A percentile compares a stretch with the other conserved stretches of the same genome.
Evolutionary conservation across 2,329 filamentous ascomycete genomes (phyloP).

Genomic region (Phialocephala subalpina): DNA sequence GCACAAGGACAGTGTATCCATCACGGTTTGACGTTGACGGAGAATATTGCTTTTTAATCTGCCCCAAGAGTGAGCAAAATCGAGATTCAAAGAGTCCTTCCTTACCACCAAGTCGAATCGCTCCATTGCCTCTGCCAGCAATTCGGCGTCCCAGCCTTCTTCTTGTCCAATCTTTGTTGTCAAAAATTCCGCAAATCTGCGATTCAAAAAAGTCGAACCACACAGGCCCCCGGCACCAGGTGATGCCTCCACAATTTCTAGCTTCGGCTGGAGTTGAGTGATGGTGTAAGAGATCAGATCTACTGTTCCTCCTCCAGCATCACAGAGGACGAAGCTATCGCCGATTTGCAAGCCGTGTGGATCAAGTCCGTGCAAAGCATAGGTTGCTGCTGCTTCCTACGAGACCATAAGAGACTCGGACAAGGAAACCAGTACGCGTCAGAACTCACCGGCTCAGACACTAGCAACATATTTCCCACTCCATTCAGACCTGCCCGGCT

Average conservation of each 20-base stretch:
- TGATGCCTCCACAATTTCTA: conserved; percentile 39
- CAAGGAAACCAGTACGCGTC: neutral
- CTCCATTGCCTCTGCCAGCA: conserved; percentile 32
- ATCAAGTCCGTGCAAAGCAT: conserved; percentile 54
- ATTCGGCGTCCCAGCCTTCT: conserved; percentile 26
- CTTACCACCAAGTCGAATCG: conserved; percentile 41
- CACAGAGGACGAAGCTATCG: conserved; percentile 21
- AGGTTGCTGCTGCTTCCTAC: conserved; percentile 58
- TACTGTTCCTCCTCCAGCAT: conserved; percentile 24
- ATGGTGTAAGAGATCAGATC: conserved; percentile 25
- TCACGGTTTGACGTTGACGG: conserved; percentile 42
- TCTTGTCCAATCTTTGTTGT: conserved; percentile 49
- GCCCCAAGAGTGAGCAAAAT: conserved; percentile 16
- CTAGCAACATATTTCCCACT: conserved; percentile 50
- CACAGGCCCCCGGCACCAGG: conserved; percentile 36
- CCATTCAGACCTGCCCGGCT: conserved; percentile 47
- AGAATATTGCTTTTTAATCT: conserved; percentile 32
- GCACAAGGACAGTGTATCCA: conserved; percentile 50
- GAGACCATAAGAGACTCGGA: neutral
- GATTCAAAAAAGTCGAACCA: conserved; percentile 39
- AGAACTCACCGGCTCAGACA: conserved; percentile 53
- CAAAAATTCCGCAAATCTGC: conserved; percentile 36
- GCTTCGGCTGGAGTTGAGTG: conserved; percentile 41
- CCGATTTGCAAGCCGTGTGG: conserved; percentile 42
- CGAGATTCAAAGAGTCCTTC: conserved; percentile 28